Conservation (phyloP, 495 filamentous ascomycete species). For the Glarea lozoyensis region DNA sequence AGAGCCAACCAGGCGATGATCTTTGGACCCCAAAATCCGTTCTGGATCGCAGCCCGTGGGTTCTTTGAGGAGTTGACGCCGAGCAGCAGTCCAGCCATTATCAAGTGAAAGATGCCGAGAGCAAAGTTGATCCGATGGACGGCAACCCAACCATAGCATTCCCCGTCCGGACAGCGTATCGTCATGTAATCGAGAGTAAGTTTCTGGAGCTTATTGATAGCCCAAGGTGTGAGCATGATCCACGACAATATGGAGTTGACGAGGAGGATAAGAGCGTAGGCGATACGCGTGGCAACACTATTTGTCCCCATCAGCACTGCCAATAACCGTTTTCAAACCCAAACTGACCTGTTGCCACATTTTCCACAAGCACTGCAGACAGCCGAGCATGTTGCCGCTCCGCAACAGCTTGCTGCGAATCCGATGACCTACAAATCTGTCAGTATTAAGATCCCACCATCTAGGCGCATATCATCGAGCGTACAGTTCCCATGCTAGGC, state of each 20-base stretch:
- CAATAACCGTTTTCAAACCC: background rate
- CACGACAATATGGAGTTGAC: slow-evolving; percentile 94
- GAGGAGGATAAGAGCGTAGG: slow-evolving; percentile 91
- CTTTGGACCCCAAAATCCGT: slow-evolving; percentile 82
- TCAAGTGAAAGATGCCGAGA: slow-evolving; percentile 84
- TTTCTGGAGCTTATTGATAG: slow-evolving; percentile 86
- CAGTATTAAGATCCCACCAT: slow-evolving; percentile 20
- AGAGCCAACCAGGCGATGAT: slow-evolving; percentile 77
- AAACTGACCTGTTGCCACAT: slow-evolving; percentile 79
- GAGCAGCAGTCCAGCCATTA: slow-evolving; percentile 73
- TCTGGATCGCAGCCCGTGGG: slow-evolving; percentile 80
- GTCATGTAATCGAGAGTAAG: slow-evolving; percentile 91
- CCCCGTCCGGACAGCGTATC: slow-evolving; percentile 80
- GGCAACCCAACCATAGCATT: slow-evolving; percentile 91
- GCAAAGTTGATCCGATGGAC: slow-evolving; percentile 98
- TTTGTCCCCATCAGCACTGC: slow-evolving; percentile 7
- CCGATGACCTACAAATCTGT: slow-evolving; percentile 51
- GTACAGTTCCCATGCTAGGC: slow-evolving; percentile 78
- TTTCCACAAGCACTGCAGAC: slow-evolving; percentile 93
- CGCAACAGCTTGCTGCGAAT: slow-evolving; percentile 79
- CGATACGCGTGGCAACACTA: slow-evolving; percentile 94
- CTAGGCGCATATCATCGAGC: slow-evolving; percentile 18
- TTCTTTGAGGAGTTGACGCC: slow-evolving; percentile 85
- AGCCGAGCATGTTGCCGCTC: slow-evolving; percentile 88
- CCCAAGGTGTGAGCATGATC: slow-evolving; percentile 99